A percentile compares a stretch with the other conserved stretches of the same genome.
phyloP scores from a whole-genome alignment of 306 rosid genomes.

The Castanopsis chinensis region DNA sequence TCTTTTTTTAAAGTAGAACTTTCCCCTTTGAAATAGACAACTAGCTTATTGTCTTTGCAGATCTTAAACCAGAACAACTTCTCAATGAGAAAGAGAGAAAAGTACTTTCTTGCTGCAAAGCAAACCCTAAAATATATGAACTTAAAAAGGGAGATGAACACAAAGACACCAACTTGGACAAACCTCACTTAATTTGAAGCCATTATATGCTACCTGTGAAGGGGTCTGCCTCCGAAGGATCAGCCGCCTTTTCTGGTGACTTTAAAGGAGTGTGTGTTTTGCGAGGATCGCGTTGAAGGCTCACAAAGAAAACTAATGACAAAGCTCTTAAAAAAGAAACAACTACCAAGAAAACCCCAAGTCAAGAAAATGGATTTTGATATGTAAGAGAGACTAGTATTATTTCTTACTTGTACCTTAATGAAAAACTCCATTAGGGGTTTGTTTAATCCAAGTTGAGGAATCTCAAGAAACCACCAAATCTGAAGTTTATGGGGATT shows the following conservation, averaged over 20 bases:
- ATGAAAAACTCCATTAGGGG: background rate
- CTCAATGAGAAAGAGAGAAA: background rate
- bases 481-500: conserved; percentile 48
- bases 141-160: conserved; percentile 13
- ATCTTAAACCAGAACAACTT: background rate
- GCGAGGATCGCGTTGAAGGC: conserved; percentile 37
- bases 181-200: conserved; percentile 49
- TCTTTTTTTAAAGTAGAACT: background rate
- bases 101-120: conserved; percentile 20
- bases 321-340: conserved; percentile 36
- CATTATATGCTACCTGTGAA: conserved; percentile 71
- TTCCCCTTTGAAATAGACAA: background rate
- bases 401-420: conserved; percentile 21
- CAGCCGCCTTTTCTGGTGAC: conserved; percentile 92
- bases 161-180: conserved; percentile 34
- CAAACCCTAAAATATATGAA: conserved; percentile 28
- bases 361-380: conserved; percentile 34
- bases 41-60: conserved; percentile 8
- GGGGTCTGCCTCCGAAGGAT: conserved; percentile 92
- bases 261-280: conserved; percentile 50
- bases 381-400: background rate
- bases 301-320: conserved; percentile 30
- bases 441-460: conserved; percentile 41
- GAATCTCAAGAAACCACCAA: conserved; percentile 62
- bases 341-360: conserved; percentile 49